Base-by-base conservation (phyloP, 441 rosid genomes). In the Adansonia madagascariensis region DNA sequence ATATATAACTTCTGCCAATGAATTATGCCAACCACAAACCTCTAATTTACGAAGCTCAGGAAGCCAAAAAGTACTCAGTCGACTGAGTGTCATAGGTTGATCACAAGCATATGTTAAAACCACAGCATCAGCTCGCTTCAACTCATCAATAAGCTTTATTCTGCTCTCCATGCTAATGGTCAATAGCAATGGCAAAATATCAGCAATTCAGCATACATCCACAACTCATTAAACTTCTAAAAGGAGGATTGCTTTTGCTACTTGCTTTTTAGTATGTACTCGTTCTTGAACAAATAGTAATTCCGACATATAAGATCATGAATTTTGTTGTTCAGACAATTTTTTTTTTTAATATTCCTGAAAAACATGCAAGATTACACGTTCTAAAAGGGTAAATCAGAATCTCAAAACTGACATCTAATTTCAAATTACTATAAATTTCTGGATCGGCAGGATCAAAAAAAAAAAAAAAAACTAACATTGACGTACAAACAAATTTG, bases 91-190 rank as follows among this genome's bases (percentile, higher is more conserved):
- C 3, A 74, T 6, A 3, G 85, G 84, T 63, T 79, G 85, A 79
- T 83, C 90, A 80, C 90, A 87, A 4, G 91, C 91, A 72, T 88
- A 88, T 0, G 88, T 80, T 52, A 90, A 80, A 56, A 87, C 84
- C 52, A 90, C 89, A 15, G 77, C 91, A 86, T 90, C 93, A 17
- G 93, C 93, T 72, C 61, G 82, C 87, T 83, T 87, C 79, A 86
- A 75, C 75, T 88, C 93, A 77, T 87, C 93, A 78, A 81, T 79
- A 31, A 87, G 86, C 83, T 83, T 90, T 20, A 82, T 83, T 81
- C 87, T 81, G 79, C 84, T 77, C 81, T 83, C 93, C 82, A 86
- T 83, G 65, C 97, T 92, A 53, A 71, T 66, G 10, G 68, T 67
- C 57, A 75, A 85, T 6, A 78, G 63, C 47, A 75, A 80, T 8